Evolutionary conservation across 1,284 basidiomycete species (phyloP).

Genomic region (Anthracocystis panici-leucophaei): DNA sequence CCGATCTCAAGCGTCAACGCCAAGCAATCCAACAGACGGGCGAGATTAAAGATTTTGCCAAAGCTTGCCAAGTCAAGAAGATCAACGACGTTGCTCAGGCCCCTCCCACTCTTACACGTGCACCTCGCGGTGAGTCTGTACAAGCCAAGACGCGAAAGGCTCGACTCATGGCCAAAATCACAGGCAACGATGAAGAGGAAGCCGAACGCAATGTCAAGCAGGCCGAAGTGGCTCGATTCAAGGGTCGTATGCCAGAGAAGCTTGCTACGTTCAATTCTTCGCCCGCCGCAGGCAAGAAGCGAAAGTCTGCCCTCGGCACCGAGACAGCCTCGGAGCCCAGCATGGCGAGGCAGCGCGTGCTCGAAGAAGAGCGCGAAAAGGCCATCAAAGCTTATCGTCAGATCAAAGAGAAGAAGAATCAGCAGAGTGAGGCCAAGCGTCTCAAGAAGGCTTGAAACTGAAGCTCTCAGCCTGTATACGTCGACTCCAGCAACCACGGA

Average conservation of each 20-base stretch:
- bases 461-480: background rate
- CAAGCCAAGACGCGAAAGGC: constrained; percentile 54
- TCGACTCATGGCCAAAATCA: constrained; percentile 50
- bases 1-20: constrained; percentile 52
- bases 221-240: constrained; percentile 40
- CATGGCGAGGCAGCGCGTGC: constrained; percentile 58
- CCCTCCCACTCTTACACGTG: constrained; percentile 59
- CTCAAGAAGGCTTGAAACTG: constrained; percentile 30
- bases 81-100: constrained; percentile 63
- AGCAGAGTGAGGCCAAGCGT: constrained; percentile 33
- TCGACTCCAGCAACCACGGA: background rate
- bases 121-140: constrained; percentile 54
- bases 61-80: constrained; percentile 50
- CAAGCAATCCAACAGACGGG: constrained; percentile 44
- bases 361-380: constrained; percentile 57
- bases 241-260: constrained; percentile 42
- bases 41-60: constrained; percentile 56
- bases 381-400: constrained; percentile 59
- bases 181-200: constrained; percentile 50
- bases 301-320: constrained; percentile 14
- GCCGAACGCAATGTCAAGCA: constrained; percentile 45
- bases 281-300: constrained; percentile 18
- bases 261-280: constrained; percentile 5
- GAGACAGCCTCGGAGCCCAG: constrained; percentile 37
- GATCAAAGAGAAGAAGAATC: constrained; percentile 55